phyloP scores from a whole-genome alignment of 805 yeast species.

The Candida palmyrensis region DNA sequence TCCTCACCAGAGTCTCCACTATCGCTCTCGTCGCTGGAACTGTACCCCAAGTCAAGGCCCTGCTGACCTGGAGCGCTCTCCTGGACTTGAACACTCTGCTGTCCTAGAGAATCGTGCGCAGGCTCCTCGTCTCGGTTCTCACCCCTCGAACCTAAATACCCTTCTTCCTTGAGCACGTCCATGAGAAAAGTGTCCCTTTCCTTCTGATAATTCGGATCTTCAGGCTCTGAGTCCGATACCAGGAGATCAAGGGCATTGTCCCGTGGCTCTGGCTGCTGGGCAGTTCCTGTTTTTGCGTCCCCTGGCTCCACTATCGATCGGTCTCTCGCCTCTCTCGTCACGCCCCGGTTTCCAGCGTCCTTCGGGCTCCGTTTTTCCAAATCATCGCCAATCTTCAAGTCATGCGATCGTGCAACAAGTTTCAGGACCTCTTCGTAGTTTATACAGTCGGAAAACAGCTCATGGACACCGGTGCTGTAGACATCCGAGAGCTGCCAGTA shows the following conservation, averaged over 20 bases:
- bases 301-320: no score
- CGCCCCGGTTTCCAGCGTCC: not conserved
- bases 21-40: slow-evolving; percentile 19
- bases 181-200: slow-evolving; percentile 11
- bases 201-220: slow-evolving; percentile 6
- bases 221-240: no score
- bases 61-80: no score
- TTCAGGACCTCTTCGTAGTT: slow-evolving; percentile 25
- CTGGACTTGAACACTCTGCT: no score
- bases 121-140: slow-evolving; percentile 6
- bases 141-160: slow-evolving; percentile 9
- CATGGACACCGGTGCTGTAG: slow-evolving; percentile 2
- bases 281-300: no score
- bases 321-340: no score
- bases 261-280: no score
- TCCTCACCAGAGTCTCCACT: slow-evolving; percentile 5
- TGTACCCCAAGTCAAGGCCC: slow-evolving; percentile 18
- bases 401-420: slow-evolving; percentile 22
- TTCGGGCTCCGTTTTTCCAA: slow-evolving; percentile 1
- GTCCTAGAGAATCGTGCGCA: no score
- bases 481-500: slow-evolving; percentile 33
- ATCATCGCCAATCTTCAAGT: slow-evolving; percentile 8
- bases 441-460: slow-evolving; percentile 10
- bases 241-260: no score
- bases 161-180: slow-evolving; percentile 16